Evolutionary conservation across 202 grass and related monocot genomes (phyloP), one percentile per base, ranked within the genome.

Genomic region (Hordeum pubiflorum): DNA sequence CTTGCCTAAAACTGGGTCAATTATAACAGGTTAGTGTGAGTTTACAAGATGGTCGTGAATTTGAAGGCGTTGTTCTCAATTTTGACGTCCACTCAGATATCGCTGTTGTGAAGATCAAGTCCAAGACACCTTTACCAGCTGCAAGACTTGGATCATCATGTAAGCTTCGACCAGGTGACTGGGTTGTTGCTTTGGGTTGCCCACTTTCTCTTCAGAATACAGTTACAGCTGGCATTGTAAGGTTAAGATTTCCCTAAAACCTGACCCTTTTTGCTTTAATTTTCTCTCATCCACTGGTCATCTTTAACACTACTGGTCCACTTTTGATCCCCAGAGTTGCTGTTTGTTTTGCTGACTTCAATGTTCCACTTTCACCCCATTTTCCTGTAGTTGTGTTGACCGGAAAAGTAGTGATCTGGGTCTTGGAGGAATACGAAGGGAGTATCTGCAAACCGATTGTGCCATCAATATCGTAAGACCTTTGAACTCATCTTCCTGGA

Each of bases 361-460:
- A 63, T 75, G 15, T 34, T 80, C 18, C 27, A 43, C 18, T 12
- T 86, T 27, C 23, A 76, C 20, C 81, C 46, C 34, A 23, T 65
- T 76, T 77, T 32, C 27, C 70, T 93, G 72, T 83, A 98, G 95
- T 52, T 91, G 88, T 85, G 86, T 98, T 88, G 92, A 98, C 89
- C 84, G 90, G 78, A 95, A 91, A 95, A 89, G 92, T 70, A 93
- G 90, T 81, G 96, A 98, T 75, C 81, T 98, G 48, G 96, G 90
- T 80, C 85, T 95, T 80, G 82, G 58, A 84, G 92, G 96, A 91
- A 18, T 85, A 71, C 62, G 64, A 77, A 93, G 88, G 83, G 88
- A 98, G 81, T 98, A 93, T 88, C 74, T 98, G 29, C 96, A 98
- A 84, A 98, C 90, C 61, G 90, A 95, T 75, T 98, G 96, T 60